These are phyloP conservation scores for Penicillium sp. DNA, from an alignment of 2,329 filamentous ascomycete genomes.

Conservation along the genomic window DNA sequence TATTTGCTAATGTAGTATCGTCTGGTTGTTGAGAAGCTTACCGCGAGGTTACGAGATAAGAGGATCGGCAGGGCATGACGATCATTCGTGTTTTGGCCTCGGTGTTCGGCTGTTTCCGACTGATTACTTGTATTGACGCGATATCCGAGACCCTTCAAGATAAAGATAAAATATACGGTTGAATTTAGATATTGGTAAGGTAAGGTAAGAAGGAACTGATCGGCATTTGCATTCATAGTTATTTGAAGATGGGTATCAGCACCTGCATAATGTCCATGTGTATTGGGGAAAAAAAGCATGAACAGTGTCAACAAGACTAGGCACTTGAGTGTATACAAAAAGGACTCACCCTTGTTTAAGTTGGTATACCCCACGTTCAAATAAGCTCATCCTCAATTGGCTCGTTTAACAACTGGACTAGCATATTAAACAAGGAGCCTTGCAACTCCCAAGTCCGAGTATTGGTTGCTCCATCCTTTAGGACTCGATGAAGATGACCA, in stretches of 20 bases:
- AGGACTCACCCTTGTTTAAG: too few species aligned
- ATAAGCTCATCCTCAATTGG: too few species aligned
- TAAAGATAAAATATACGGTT: not conserved
- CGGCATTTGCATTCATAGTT: not conserved
- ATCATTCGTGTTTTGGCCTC: constrained; percentile 4
- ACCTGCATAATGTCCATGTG: too few species aligned
- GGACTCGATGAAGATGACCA: too few species aligned
- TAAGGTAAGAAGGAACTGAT: not conserved
- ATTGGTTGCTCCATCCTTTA: too few species aligned
- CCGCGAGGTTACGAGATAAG: not conserved
- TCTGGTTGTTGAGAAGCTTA: constrained; percentile 1
- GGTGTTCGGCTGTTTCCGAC: constrained; percentile 18
- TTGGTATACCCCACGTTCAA: not conserved
- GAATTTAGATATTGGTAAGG: not conserved
- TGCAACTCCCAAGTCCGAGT: too few species aligned
- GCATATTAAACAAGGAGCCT: too few species aligned
- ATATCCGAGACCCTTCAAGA: not conserved
- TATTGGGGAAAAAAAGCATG: too few species aligned
- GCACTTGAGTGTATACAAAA: too few species aligned
- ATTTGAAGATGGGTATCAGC: not conserved
- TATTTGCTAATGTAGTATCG: constrained; percentile 1
- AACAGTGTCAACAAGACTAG: too few species aligned
- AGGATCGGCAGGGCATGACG: constrained; percentile 6
- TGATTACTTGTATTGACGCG: not conserved
- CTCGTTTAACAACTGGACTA: too few species aligned